Evolutionary conservation across 1,284 basidiomycete species (phyloP).

Genomic region (Fomitopsis pinicola): DNA sequence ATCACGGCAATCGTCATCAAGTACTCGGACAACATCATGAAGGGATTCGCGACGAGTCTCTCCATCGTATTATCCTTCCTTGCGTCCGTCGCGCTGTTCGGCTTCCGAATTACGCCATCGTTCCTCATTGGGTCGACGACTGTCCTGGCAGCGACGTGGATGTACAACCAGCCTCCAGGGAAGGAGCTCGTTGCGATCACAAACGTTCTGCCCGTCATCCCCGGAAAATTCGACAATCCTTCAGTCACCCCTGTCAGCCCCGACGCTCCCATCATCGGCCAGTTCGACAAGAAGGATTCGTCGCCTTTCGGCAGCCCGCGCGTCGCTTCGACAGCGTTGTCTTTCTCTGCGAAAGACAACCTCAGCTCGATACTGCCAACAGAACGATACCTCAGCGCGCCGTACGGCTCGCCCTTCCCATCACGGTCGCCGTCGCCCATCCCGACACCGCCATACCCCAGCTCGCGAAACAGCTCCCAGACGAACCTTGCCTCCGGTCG

Average conservation of each 20-base stretch:
- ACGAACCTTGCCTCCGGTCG: constrained; percentile 14
- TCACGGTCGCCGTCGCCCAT: constrained; percentile 55
- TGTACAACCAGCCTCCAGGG: constrained; percentile 68
- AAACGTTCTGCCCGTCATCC: constrained; percentile 32
- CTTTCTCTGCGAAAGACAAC: constrained; percentile 32
- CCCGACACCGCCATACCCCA: constrained; percentile 30
- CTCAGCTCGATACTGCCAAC: constrained; percentile 52
- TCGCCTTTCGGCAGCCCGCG: constrained; percentile 50
- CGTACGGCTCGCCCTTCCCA: constrained; percentile 63
- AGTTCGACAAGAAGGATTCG: constrained; percentile 43
- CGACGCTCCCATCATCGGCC: constrained; percentile 55
- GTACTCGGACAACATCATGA: constrained; percentile 88
- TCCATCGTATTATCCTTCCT: constrained; percentile 93
- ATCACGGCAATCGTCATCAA: constrained; percentile 89
- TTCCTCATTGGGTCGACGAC: constrained; percentile 84
- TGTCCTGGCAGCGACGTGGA: constrained; percentile 85
- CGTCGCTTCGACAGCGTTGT: constrained; percentile 42
- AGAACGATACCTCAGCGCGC: constrained; percentile 53
- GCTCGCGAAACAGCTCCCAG: constrained; percentile 16
- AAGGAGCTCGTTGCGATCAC: constrained; percentile 39
- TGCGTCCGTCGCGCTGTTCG: constrained; percentile 86
- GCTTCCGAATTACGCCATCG: constrained; percentile 81
- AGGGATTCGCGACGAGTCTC: constrained; percentile 93
- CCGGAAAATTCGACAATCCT: constrained; percentile 18
- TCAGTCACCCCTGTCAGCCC: constrained; percentile 48